Evolutionary conservation across 495 filamentous ascomycete species (phyloP), one percentile per base, ranked within the genome.

Genomic region (Rhizodiscina lignyota): DNA sequence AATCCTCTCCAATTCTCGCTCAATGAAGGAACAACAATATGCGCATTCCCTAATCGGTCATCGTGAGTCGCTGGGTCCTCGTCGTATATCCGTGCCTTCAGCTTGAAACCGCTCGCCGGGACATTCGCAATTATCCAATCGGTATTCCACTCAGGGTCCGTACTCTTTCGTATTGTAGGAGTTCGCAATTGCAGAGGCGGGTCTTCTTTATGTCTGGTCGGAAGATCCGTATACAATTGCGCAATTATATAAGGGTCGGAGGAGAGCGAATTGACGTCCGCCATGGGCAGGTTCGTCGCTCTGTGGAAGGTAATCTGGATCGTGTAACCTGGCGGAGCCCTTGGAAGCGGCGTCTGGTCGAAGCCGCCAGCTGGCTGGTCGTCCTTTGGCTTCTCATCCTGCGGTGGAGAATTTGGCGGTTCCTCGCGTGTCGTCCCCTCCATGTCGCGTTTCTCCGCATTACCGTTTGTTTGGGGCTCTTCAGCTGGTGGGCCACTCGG

Each of bases 81-180:
- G 47, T 96, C 87, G 52, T 80, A 83, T 15, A 96, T 58, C 23
- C 78, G 63, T 28, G 76, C 76, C 50, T 92, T 93, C 30, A 96
- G 59, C 37, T 59, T 63, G 51, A 89, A 87, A 1, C 86, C 86
- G 1, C 67, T 69, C 0, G 70, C 58, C 0, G 86, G 83, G 0
- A 96, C 66, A 45, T 92, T 86, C 31, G 80, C 77, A 21, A 96
- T 74, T 23, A 82, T 69, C 87, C 87, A 96, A 21, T 81, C 72
- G 15, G 69, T 66, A 27, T 92, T 70, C 87, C 87, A 96, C 13
- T 57, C 61, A 0, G 87, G 83, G 42, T 89, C 67, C 4, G 66
- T 70, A 26, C 66, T 72, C 34, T 60, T 70, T 30, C 74, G 71
- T 10, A 86, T 54, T 0, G 87, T 94, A 0, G 67, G 72, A 0